These are phyloP conservation scores for Apiotrichum gracile DNA, from an alignment of 1,284 basidiomycete genomes.

Conservation along the genomic window DNA sequence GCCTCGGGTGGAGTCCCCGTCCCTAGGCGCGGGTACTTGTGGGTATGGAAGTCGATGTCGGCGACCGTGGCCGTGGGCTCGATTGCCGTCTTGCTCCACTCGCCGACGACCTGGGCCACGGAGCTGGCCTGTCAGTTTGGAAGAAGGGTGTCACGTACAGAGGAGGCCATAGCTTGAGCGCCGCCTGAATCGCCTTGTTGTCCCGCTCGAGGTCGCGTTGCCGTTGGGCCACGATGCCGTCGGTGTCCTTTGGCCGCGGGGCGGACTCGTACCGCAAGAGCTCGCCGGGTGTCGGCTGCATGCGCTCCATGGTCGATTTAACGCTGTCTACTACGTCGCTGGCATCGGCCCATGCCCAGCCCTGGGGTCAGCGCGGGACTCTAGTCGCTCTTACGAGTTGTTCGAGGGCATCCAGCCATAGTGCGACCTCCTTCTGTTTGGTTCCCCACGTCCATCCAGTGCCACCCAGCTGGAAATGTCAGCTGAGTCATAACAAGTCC, in stretches of 20 bases:
- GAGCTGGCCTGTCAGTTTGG: conserved; percentile 4
- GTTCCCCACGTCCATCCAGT: conserved; percentile 36
- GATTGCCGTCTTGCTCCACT: background rate
- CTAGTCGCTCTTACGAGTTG: conserved; percentile 26
- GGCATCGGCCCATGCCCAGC: conserved; percentile 30
- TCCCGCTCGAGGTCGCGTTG: conserved; percentile 3
- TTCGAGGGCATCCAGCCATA: conserved; percentile 27
- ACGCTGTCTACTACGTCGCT: conserved; percentile 16
- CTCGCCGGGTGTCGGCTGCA: conserved; percentile 19
- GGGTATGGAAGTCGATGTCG: no score
- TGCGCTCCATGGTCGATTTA: conserved; percentile 23
- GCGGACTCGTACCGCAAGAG: conserved; percentile 7
- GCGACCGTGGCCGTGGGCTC: no score
- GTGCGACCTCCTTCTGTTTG: conserved; percentile 27
- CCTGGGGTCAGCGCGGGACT: background rate
- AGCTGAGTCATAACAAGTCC: background rate
- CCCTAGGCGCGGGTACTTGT: no score
- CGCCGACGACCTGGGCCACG: background rate
- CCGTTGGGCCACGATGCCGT: background rate
- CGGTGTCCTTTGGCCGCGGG: background rate
- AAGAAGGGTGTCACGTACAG: conserved; percentile 4
- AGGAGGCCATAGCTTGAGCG: conserved; percentile 16
- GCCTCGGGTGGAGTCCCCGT: no score
- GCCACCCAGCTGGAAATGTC: conserved; percentile 27
- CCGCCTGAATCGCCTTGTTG: background rate